phyloP scores from a whole-genome alignment of 139 green algal genomes.

The Haematococcus lacustris region DNA sequence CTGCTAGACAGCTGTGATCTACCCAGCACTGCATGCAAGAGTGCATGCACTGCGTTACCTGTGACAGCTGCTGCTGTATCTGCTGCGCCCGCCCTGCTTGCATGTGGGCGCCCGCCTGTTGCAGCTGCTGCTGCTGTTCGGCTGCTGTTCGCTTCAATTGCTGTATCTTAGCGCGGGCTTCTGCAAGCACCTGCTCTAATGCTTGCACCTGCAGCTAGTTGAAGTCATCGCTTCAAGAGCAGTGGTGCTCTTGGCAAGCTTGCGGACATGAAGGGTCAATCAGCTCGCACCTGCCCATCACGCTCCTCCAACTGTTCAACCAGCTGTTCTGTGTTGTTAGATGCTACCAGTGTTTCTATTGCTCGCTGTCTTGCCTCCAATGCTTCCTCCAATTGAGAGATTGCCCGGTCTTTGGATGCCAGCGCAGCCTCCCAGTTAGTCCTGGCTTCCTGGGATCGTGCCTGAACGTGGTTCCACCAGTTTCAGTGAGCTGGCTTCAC shows the following conservation, averaged over 20 bases:
- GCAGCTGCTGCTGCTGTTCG: conserved; percentile 31
- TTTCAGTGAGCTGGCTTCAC: not conserved
- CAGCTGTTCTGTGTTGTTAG: conserved; percentile 9
- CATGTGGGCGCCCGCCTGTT: not conserved
- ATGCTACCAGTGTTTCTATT: conserved; percentile 24
- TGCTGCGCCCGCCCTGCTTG: conserved; percentile 28
- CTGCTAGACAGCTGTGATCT: not conserved
- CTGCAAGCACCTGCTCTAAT: conserved; percentile 44
- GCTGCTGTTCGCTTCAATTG: conserved; percentile 1
- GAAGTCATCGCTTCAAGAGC: not conserved
- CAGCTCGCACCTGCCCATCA: conserved; percentile 5
- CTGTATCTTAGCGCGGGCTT: conserved; percentile 24
- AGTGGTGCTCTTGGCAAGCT: too few relatives aligned
- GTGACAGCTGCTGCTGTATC: conserved; percentile 28
- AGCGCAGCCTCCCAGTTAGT: conserved; percentile 62
- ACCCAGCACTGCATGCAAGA: not conserved
- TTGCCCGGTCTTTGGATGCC: conserved; percentile 55
- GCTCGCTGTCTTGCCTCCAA: conserved; percentile 36
- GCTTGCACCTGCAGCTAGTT: conserved; percentile 35
- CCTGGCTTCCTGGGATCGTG: conserved; percentile 49
- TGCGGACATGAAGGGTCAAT: too few relatives aligned
- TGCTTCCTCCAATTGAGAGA: conserved; percentile 58
- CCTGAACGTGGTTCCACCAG: conserved; percentile 17
- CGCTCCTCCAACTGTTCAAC: conserved; percentile 14
- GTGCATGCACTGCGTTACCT: not conserved